Evolutionary conservation across 306 rosid species (phyloP).

Genomic region (Vigna trinervia): DNA sequence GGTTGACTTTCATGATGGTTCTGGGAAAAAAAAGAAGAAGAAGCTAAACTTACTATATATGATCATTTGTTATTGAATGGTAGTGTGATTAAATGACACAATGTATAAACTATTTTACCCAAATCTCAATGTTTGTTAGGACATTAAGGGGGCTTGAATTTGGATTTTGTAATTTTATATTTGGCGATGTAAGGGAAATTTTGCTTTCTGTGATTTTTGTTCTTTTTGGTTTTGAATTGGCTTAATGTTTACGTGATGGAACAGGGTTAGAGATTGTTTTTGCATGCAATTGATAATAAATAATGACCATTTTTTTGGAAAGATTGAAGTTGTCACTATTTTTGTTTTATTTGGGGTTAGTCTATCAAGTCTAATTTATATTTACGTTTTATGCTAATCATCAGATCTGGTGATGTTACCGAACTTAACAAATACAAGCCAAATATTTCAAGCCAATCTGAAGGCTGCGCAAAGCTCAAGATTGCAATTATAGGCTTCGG

Average conservation of each 20-base stretch:
- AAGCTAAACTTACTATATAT: no score
- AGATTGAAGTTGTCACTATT: not conserved
- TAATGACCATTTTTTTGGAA: not conserved
- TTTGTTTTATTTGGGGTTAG: not conserved
- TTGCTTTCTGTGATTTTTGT: not conserved
- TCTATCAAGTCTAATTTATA: not conserved
- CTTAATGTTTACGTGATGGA: no score
- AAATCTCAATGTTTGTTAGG: no score
- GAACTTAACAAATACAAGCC: conserved; percentile 34
- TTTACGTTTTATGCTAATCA: conserved; percentile 24
- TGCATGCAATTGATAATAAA: conserved; percentile 3
- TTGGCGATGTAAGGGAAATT: no score
- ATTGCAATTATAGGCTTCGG: conserved; percentile 87
- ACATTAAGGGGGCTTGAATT: not conserved
- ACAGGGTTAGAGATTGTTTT: not conserved
- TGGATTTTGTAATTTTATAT: not conserved
- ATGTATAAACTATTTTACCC: not conserved
- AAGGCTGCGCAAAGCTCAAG: conserved; percentile 63
- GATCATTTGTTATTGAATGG: no score
- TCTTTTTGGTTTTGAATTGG: not conserved
- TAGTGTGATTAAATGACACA: no score
- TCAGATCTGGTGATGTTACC: conserved; percentile 50
- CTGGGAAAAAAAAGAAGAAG: no score
- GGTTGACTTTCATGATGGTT: no score
- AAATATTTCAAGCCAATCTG: conserved; percentile 36